Conservation (phyloP, 106 monocot genomes). For the Platanthera zijinensis region DNA sequence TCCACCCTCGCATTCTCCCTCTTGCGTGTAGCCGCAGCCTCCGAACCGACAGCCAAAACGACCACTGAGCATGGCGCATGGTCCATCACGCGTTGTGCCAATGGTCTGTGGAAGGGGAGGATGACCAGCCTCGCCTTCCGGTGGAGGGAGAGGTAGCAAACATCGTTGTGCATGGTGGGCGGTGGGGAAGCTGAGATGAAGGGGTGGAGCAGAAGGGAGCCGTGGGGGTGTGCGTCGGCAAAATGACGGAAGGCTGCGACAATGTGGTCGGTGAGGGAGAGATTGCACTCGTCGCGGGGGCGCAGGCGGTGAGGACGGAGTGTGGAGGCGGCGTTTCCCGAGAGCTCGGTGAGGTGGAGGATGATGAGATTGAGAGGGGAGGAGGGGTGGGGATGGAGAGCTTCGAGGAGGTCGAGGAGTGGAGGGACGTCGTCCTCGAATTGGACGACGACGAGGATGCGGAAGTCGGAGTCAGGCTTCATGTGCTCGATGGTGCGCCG, state of each 20-base stretch:
- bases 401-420: slow-evolving; percentile 40
- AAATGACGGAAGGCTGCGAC: slow-evolving; percentile 45
- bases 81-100: slow-evolving; percentile 35
- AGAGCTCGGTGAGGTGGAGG: slow-evolving; percentile 46
- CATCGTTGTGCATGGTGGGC: slow-evolving; percentile 58
- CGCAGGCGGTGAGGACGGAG: slow-evolving; percentile 23
- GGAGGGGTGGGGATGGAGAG: slow-evolving; percentile 7
- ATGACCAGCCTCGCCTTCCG: slow-evolving; percentile 39
- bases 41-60: slow-evolving; percentile 35
- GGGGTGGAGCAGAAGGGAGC: slow-evolving; percentile 22
- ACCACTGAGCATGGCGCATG: slow-evolving; percentile 67
- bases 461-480: slow-evolving; percentile 30
- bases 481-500: slow-evolving; percentile 30
- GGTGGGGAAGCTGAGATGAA: slow-evolving; percentile 29
- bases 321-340: slow-evolving; percentile 32
- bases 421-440: slow-evolving; percentile 38
- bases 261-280: slow-evolving; percentile 30
- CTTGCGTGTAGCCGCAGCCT: slow-evolving; percentile 4
- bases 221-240: slow-evolving; percentile 18
- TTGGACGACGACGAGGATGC: slow-evolving; percentile 47
- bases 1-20: slow-evolving; percentile 10
- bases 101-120: slow-evolving; percentile 49
- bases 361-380: slow-evolving; percentile 33
- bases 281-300: background rate
- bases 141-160: slow-evolving; percentile 57